Percentiles rank a stretch among this genome's conserved stretches.
phyloP scores from a whole-genome alignment of 257 asterid genomes.

The Scutellaria galericulata region DNA sequence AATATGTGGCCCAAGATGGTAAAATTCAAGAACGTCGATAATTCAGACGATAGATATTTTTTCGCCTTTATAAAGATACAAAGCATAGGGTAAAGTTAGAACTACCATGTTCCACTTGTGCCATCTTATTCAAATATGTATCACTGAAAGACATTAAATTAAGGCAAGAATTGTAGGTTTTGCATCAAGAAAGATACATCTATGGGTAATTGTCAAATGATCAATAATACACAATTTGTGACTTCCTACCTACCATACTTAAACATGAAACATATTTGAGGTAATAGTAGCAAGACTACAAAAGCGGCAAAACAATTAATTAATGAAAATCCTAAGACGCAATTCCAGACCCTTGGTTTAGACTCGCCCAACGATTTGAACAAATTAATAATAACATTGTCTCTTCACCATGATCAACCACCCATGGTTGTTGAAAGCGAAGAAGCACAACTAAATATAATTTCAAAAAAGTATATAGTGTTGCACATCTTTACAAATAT shows the following conservation, averaged over 20 bases:
- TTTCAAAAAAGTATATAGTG: background rate
- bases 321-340: background rate
- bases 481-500: background rate
- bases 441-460: background rate
- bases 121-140: background rate
- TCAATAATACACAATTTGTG: background rate
- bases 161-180: background rate
- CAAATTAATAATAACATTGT: background rate
- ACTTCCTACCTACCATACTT: constrained; percentile 10
- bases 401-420: background rate
- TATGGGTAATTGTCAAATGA: background rate
- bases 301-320: background rate
- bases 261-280: background rate
- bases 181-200: background rate
- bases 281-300: background rate
- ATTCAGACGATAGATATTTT: too few species aligned
- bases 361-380: background rate
- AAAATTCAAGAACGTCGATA: too few species aligned
- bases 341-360: background rate
- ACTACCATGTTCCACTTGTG: background rate
- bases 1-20: too few species aligned
- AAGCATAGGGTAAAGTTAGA: background rate
- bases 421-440: background rate
- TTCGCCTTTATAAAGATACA: background rate
- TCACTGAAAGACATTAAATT: background rate